Conservation (phyloP, 768 basidiomycete genomes). For the Hericium alpestre region DNA sequence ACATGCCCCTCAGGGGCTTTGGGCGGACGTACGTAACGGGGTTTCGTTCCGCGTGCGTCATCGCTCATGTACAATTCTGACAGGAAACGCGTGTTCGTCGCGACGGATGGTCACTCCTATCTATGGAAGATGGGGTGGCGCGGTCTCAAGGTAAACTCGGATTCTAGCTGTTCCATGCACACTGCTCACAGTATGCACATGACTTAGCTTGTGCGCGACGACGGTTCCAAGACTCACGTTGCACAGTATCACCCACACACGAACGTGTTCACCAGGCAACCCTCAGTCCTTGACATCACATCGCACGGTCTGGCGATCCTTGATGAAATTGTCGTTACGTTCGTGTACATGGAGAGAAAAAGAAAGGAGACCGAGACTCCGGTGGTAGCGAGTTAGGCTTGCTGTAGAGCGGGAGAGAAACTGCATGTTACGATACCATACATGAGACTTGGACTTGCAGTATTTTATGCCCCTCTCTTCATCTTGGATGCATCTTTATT, state of each 20-base stretch:
- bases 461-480: too few relatives aligned
- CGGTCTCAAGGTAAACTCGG: not conserved
- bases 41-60: not conserved
- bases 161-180: not conserved
- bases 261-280: not conserved
- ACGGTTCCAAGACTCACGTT: not conserved
- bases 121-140: not conserved
- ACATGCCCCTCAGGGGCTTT: not conserved
- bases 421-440: too few relatives aligned
- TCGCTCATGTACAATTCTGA: not conserved
- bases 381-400: too few relatives aligned
- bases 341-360: not conserved
- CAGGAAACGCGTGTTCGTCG: not conserved
- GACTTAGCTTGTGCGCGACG: conserved; percentile 1
- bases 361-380: not conserved
- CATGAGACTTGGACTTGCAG: too few relatives aligned
- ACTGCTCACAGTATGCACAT: not conserved
- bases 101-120: not conserved
- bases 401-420: too few relatives aligned
- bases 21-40: not conserved
- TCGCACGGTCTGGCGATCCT: not conserved
- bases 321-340: not conserved
- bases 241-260: not conserved
- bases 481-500: too few relatives aligned
- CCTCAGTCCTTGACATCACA: not conserved